A percentile compares a stretch with the other conserved stretches of the same genome.
Evolutionary conservation across 2,329 filamentous ascomycete genomes (phyloP).

Genomic region (Reticulascus tulasneorum): DNA sequence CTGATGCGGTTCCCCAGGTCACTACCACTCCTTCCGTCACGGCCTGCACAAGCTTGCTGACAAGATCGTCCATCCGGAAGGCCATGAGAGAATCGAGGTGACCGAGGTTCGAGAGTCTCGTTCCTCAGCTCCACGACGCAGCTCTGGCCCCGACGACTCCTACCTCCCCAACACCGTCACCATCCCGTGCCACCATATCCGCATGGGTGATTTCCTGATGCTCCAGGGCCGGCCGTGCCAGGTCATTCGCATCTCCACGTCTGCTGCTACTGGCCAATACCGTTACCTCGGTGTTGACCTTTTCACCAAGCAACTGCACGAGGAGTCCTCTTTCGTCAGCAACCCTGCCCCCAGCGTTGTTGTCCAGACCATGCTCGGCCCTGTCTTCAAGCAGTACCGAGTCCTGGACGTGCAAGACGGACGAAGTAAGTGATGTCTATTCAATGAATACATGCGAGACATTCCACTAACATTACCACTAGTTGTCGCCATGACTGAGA

Average conservation of each 20-base stretch:
- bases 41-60: constrained; percentile 55
- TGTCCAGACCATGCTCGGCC: constrained; percentile 98
- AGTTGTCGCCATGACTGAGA: constrained; percentile 98
- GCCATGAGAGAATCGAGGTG: constrained; percentile 39
- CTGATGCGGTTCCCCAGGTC: constrained; percentile 33
- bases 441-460: constrained; percentile 6
- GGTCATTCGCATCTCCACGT: constrained; percentile 99
- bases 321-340: constrained; percentile 97
- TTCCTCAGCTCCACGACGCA: constrained; percentile 23
- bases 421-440: constrained; percentile 51
- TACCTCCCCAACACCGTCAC: constrained; percentile 78
- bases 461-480: constrained; percentile 10
- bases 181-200: constrained; percentile 99
- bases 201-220: constrained; percentile 97
- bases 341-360: constrained; percentile 95
- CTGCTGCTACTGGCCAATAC: constrained; percentile 96
- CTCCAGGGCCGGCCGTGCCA: constrained; percentile 99
- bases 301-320: constrained; percentile 99
- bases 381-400: constrained; percentile 99
- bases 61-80: constrained; percentile 45
- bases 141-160: constrained; percentile 25
- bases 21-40: constrained; percentile 56
- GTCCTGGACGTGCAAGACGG: constrained; percentile 94
- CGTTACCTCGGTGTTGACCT: constrained; percentile 99
- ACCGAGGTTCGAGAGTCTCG: constrained; percentile 45